Evolutionary conservation across 2,329 filamentous ascomycete genomes (phyloP), one percentile per base, ranked within the genome.

Genomic region (Hypoxylon sp.): DNA sequence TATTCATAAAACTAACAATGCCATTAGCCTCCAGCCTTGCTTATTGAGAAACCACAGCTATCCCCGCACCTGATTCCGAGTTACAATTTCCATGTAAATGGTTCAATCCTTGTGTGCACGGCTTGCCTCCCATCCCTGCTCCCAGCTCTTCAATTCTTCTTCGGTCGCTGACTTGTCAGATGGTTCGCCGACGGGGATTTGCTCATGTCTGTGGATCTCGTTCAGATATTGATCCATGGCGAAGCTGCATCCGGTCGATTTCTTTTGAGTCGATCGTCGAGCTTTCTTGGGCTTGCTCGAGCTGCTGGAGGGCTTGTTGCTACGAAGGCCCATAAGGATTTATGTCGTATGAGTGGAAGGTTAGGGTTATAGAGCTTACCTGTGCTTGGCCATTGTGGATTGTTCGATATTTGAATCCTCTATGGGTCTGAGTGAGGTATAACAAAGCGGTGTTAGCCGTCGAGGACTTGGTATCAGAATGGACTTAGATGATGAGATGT

Each of bases 381-480:
- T 64, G 37, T 58, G 15, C 19, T 67, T 69, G 7, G 31, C 55
- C 63, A 69, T 69, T 15, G 11, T 63, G n/a, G 21, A 6, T 7
- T 44, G 2, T 61, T 24, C 7, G 27, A 24, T 31, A 17, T 59
- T 24, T 39, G 13, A 21, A 19, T 8, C 15, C 19, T 19, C 11
- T 17, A 6, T 17, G 10, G n/a, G 6, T 15, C 37, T 42, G n/a
- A 8, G 6, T 17, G n/a, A 17, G 37, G n/a, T 42, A 10, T 10
- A 17, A 8, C n/a, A n/a, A n/a, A n/a, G n/a, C n/a, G n/a, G n/a
- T n/a, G n/a, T n/a, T n/a, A n/a, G n/a, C n/a, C n/a, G n/a, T n/a
- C n/a, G n/a, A n/a, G n/a, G n/a, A n/a, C n/a, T n/a, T n/a, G n/a
- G n/a, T n/a, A n/a, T n/a, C n/a, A n/a, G n/a, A n/a, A n/a, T n/a